These are phyloP conservation scores for Candida sanyiensis DNA, from an alignment of 805 yeast species.

Conservation along the genomic window DNA sequence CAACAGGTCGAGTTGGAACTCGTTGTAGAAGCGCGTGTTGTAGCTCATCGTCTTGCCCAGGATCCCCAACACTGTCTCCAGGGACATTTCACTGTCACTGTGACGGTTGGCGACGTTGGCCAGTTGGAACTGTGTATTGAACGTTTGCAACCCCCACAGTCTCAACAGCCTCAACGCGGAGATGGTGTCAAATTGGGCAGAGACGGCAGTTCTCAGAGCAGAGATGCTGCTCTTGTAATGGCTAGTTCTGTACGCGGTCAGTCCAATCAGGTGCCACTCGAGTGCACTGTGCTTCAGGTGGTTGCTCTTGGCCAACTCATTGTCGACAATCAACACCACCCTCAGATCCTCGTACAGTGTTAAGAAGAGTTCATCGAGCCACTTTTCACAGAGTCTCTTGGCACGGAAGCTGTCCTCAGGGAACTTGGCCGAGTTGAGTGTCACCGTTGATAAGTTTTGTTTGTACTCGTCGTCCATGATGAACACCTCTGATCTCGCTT, in stretches of 20 bases:
- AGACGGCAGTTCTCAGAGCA: conserved; percentile 48
- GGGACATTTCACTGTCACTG: conserved; percentile 19
- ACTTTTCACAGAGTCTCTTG: conserved; percentile 64
- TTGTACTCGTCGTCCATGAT: conserved; percentile 71
- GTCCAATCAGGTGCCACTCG: conserved; percentile 72
- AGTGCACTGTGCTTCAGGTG: conserved; percentile 49
- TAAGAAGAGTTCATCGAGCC: conserved; percentile 74
- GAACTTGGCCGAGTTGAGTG: conserved; percentile 12
- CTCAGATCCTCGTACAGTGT: conserved; percentile 61
- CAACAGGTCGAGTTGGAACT: conserved; percentile 38
- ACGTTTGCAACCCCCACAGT: conserved; percentile 27
- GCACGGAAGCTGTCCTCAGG: conserved; percentile 14
- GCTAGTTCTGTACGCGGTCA: conserved; percentile 43
- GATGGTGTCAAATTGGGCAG: conserved; percentile 57
- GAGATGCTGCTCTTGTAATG: conserved; percentile 44
- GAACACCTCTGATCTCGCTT: conserved; percentile 63
- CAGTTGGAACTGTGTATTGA: conserved; percentile 14
- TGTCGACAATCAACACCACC: conserved; percentile 30
- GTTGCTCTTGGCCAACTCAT: conserved; percentile 22
- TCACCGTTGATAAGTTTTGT: conserved; percentile 28
- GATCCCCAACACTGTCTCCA: conserved; percentile 36
- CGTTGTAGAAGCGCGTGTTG: conserved; percentile 61
- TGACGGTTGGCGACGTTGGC: conserved; percentile 16
- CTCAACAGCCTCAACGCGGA: conserved; percentile 46
- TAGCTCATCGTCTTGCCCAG: conserved; percentile 52